Evolutionary conservation across 139 green algal genomes (phyloP), one percentile per base, ranked within the genome.

Genomic region (Choricystis sp.): DNA sequence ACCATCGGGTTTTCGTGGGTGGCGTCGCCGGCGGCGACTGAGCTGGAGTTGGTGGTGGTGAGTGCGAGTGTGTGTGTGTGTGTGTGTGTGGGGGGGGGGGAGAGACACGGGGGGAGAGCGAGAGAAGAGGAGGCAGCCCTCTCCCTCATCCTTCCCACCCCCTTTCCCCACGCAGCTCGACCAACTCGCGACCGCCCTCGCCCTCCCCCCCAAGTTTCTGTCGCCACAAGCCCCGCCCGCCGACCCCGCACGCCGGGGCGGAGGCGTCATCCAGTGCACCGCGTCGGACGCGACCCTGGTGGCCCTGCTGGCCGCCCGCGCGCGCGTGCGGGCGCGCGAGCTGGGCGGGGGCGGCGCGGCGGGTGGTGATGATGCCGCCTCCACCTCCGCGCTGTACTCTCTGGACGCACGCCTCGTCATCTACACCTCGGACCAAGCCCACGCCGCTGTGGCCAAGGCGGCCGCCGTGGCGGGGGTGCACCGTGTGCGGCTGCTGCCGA

Each of bases 21-120:
- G 0, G 59, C 69, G 29, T 77, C 63, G 21, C 87, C 87, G 1
- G 81, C 84, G 1, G 67, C 64, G 64, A 94, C 86, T 1, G 87
- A 95, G 76, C 83, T 95, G 1, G 87, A 95, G 59, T 87, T 77
- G 65, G 83, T 88, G 60, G 31, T 72, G 48, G n/a, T n/a, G n/a
- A n/a, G n/a, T n/a, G n/a, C n/a, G n/a, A n/a, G n/a, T n/a, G n/a
- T n/a, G n/a, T n/a, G n/a, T 1, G 3, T 23, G 4, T 65, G 9
- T 3, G 26, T 49, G 31, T 23, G 2, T 20, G 29, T 25, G 27
- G 60, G 60, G 16, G 24, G 31, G 4, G 16, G 24, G 16, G 23
- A 23, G 2, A 23, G 60, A 23, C 29, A 31, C 21, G n/a, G n/a
- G n/a, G n/a, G n/a, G n/a, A n/a, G n/a, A n/a, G n/a, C n/a, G n/a